Evolutionary conservation across 202 grass and related monocot genomes (phyloP), one percentile per base, ranked within the genome.

Genomic region (Digitaria exilis): DNA sequence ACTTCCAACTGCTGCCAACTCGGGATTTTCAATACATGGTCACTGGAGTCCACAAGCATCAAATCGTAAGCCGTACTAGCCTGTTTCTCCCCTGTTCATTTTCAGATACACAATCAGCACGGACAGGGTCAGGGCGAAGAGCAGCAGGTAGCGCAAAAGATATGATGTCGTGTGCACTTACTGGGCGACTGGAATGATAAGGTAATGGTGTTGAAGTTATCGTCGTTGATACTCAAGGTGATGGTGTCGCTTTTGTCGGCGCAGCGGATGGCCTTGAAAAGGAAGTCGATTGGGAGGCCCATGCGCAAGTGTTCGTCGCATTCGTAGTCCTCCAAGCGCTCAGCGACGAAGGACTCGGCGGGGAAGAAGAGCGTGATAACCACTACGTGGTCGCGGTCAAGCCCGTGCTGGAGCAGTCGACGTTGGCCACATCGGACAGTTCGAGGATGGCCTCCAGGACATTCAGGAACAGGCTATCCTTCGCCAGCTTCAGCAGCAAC

Each of bases 171-270:
- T 16, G 32, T 34, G 65, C 12, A 66, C 85, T 69, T 77, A 93
- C 94, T 82, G 22, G 94, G 88, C 1, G 85, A 87, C 58, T 93
- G 84, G 28, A 97, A 91, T 88, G 90, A 87, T 88, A 96, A 89
- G 76, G 90, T 91, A 62, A 96, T 90, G 41, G 83, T 84, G 63
- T 90, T 85, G 6, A 84, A 82, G 32, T 90, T 28, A 14, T 59
- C 93, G 15, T 96, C 86, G 45, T 89, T 90, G 16, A 88, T 86
- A 83, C 92, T 96, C 77, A 96, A 76, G 86, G 93, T 96, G 86
- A 96, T 89, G 80, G 89, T 92, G 80, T 96, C 93, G 6, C 91
- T 88, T 46, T 92, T 83, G 56, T 86, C 83, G 25, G 88, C 90
- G 46, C 90, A 90, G 30, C 88, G 83, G 62, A 96, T 88, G 88